Evolutionary conservation across 805 yeast genomes (phyloP).

Genomic region (Wickerhamomyces subpelliculosus): DNA sequence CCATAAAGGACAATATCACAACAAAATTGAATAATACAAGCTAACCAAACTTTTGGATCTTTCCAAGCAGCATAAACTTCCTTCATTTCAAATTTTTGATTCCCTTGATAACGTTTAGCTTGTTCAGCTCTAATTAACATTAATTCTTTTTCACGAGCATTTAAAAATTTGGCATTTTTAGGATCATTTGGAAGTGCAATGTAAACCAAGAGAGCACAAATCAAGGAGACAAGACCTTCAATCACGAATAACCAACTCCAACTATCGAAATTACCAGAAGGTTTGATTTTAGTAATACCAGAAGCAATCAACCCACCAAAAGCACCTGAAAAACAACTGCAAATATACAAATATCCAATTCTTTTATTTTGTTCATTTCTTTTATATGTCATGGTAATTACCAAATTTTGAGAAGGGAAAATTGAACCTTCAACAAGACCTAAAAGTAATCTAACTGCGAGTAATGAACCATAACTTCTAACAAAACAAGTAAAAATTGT

Average conservation of each 20-base stretch:
- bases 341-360: constrained; percentile 31
- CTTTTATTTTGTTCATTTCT: constrained; percentile 31
- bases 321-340: constrained; percentile 37
- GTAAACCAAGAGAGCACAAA: constrained; percentile 19
- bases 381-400: constrained; percentile 30
- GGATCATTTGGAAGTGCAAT: constrained; percentile 29
- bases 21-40: constrained; percentile 31
- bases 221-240: constrained; percentile 30
- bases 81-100: constrained; percentile 21
- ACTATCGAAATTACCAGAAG: constrained; percentile 21
- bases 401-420: constrained; percentile 31
- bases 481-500: constrained; percentile 28
- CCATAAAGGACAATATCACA: constrained; percentile 32
- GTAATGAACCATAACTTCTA: constrained; percentile 25
- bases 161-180: constrained; percentile 24
- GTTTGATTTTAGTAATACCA: constrained; percentile 27
- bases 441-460: constrained; percentile 32
- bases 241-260: constrained; percentile 34
- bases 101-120: constrained; percentile 21
- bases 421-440: constrained; percentile 39
- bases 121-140: constrained; percentile 26
- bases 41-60: constrained; percentile 28
- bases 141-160: constrained; percentile 24
- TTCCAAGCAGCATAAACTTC: constrained; percentile 26
- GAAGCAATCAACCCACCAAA: constrained; percentile 37